Evolutionary conservation across 331 rosid genomes (phyloP).

Genomic region (Pyracantha coccinea): DNA sequence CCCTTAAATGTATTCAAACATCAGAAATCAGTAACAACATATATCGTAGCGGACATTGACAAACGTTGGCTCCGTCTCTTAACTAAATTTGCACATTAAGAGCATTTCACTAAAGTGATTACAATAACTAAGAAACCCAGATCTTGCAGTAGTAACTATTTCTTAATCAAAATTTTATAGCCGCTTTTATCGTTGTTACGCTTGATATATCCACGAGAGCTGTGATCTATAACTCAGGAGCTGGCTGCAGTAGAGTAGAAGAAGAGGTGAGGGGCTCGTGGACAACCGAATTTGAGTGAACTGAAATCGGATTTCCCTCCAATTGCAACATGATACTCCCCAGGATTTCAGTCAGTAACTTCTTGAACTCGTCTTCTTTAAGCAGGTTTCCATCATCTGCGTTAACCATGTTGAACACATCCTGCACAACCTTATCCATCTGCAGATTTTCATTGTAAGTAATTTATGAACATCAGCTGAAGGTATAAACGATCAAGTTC

Average conservation of each 20-base stretch:
- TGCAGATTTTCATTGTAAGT: conserved; percentile 24
- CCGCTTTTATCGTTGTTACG: conserved; percentile 1
- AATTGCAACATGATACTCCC: conserved; percentile 71
- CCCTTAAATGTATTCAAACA: background rate
- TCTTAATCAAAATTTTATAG: conserved; percentile 13
- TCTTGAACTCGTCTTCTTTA: conserved; percentile 90
- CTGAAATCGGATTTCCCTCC: conserved; percentile 60
- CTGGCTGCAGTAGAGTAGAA: conserved; percentile 60
- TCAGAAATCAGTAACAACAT: background rate
- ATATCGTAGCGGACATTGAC: background rate
- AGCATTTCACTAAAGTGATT: background rate
- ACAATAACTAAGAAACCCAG: conserved; percentile 1
- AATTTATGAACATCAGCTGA: background rate
- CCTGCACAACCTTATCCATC: conserved; percentile 67
- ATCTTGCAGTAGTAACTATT: conserved; percentile 6
- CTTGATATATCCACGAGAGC: conserved; percentile 4
- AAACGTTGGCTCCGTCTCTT: background rate
- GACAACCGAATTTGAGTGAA: conserved; percentile 73
- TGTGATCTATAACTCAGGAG: conserved; percentile 21
- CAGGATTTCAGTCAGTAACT: conserved; percentile 47
- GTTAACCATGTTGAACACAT: conserved; percentile 40
- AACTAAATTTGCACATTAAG: background rate
- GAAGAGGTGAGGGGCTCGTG: conserved; percentile 71
- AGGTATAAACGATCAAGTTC: background rate
- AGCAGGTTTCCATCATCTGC: conserved; percentile 53